Evolutionary conservation across 257 asterid species (phyloP), one percentile per base, ranked within the genome.

Genomic region (Salvia splendens): DNA sequence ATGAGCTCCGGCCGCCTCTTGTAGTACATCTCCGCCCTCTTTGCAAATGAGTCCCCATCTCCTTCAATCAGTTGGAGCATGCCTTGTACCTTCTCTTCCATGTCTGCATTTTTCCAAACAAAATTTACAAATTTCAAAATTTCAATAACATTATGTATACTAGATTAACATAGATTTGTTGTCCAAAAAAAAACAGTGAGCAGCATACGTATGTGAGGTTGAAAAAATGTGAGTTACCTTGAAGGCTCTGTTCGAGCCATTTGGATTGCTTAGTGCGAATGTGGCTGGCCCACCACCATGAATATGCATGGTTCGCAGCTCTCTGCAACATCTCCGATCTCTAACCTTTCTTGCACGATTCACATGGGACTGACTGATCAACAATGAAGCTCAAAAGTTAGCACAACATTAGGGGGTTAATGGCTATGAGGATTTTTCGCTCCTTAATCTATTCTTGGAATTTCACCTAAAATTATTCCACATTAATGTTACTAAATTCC

Each of bases 21-120:
- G 84, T 93, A 93, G 79, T 90, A 93, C 99, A 90, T 93, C 69
- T 93, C 99, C 0, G 99, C 99, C 69, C 95, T 79, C 76, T 84
- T 84, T 8, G 92, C 91, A 56, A 93, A 93, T 11, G 99, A 88
- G 70, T 93, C 99, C 3, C 97, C 99, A 17, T 90, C 97, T 15
- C 84, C 92, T 79, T 90, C 85, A 11, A 93, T 84, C 12, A 93
- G 84, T 61, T 73, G 82, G 6, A 93, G 84, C 87, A 85, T 86
- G 47, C 68, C n/a, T 30, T 83, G 87, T n/a, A 86, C 92, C 58
- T 84, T 85, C 53, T 90, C 95, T 69, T 88, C 96, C 96, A 93
- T 90, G 72, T 93, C 99, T 92, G 62, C 83, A 69, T 30, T 24
- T 24, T 24, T 24, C 30, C 30, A 24, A 24, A 24, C 30, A 24